Conservation (phyloP, 2,329 filamentous ascomycete species). For the Blastomyces silverae region DNA sequence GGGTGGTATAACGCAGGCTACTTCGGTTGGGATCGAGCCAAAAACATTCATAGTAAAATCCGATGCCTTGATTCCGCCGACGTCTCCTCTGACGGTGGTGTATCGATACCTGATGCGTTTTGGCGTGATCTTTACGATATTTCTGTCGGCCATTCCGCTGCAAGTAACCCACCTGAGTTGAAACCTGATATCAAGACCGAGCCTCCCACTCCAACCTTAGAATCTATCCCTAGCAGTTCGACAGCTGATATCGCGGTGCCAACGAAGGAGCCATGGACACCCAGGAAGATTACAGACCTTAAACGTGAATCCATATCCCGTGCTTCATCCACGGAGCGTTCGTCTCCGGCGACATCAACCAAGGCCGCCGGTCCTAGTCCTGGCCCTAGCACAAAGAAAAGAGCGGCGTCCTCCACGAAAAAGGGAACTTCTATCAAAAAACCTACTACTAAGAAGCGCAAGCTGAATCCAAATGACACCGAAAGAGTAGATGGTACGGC, state of each 20-base stretch:
- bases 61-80: slow-evolving; percentile 25
- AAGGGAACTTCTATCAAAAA: slow-evolving; percentile 34
- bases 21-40: slow-evolving; percentile 34
- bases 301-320: slow-evolving; percentile 34
- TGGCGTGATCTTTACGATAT: slow-evolving; percentile 37
- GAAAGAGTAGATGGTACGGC: slow-evolving; percentile 32
- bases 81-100: slow-evolving; percentile 16
- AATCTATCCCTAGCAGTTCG: slow-evolving; percentile 27
- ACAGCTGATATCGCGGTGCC: slow-evolving; percentile 24
- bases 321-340: slow-evolving; percentile 37
- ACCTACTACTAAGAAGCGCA: slow-evolving; percentile 38
- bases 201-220: slow-evolving; percentile 27
- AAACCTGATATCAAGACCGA: slow-evolving; percentile 34
- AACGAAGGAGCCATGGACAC: slow-evolving; percentile 33
- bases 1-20: slow-evolving; percentile 39
- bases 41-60: slow-evolving; percentile 31
- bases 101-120: slow-evolving; percentile 21
- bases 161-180: slow-evolving; percentile 18
- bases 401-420: slow-evolving; percentile 31
- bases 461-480: slow-evolving; percentile 33
- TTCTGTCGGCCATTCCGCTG: slow-evolving; percentile 20
- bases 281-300: slow-evolving; percentile 37
- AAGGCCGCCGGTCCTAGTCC: slow-evolving; percentile 23
- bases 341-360: slow-evolving; percentile 35
- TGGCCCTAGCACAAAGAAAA: slow-evolving; percentile 24